Evolutionary conservation across 495 filamentous ascomycete genomes (phyloP).

Genomic region (Penicillium robsamsonii): DNA sequence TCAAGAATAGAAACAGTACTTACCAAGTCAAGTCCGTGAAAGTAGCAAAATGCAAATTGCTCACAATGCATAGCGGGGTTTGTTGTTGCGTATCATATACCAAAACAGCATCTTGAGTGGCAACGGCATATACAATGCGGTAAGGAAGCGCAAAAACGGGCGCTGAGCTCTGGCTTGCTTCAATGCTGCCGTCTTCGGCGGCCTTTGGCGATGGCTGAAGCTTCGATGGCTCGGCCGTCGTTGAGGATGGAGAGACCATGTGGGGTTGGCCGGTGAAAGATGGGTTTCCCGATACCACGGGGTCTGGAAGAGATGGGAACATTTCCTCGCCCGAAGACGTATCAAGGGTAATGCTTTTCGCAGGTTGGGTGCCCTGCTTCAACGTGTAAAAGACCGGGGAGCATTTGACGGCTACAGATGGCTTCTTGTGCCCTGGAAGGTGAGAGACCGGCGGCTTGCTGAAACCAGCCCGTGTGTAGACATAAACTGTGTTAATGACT

Average conservation of each 20-base stretch:
- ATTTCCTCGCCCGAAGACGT: slow-evolving; percentile 83
- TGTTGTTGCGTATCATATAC: slow-evolving; percentile 97
- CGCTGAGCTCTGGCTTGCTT: slow-evolving; percentile 52
- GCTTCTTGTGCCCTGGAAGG: slow-evolving; percentile 96
- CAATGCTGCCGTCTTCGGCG: slow-evolving; percentile 50
- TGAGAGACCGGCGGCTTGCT: slow-evolving; percentile 98
- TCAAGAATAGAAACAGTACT: slow-evolving; percentile 22
- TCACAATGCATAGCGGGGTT: slow-evolving; percentile 87
- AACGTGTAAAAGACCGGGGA: slow-evolving; percentile 87
- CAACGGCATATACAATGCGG: slow-evolving; percentile 93
- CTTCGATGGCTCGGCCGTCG: slow-evolving; percentile 41
- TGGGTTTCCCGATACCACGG: slow-evolving; percentile 59
- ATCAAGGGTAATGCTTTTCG: slow-evolving; percentile 89
- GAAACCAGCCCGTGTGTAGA: slow-evolving; percentile 94
- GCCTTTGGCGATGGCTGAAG: slow-evolving; percentile 53
- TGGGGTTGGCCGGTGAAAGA: slow-evolving; percentile 52
- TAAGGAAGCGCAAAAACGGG: slow-evolving; percentile 84
- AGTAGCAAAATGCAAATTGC: slow-evolving; percentile 94
- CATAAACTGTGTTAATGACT: slow-evolving; percentile 94
- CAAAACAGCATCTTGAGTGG: slow-evolving; percentile 93
- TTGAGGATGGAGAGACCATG: slow-evolving; percentile 80
- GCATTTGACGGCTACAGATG: slow-evolving; percentile 92
- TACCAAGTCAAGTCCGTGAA: slow-evolving; percentile 98
- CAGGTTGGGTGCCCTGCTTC: slow-evolving; percentile 63
- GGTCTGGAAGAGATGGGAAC: slow-evolving; percentile 79